Evolutionary conservation across 352 stramenopile species (phyloP).

Genomic region (Phytophthora sp.): DNA sequence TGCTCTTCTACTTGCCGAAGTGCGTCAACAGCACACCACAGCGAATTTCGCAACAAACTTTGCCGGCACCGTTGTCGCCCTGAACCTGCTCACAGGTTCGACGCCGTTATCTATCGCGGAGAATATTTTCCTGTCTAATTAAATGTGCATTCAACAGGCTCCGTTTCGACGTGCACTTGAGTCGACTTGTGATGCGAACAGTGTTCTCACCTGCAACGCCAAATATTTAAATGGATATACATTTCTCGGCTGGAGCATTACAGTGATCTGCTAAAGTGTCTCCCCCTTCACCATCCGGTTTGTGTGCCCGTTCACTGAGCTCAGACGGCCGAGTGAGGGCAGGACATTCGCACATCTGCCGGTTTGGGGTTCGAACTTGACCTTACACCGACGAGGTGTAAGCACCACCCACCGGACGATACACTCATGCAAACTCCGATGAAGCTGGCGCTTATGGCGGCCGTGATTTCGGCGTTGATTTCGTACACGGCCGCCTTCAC

Average conservation of each 20-base stretch:
- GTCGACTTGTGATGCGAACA: constrained; percentile 9
- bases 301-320: constrained; percentile 31
- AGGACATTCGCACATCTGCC: constrained; percentile 29
- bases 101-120: constrained; percentile 9
- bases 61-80: background rate
- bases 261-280: constrained; percentile 35
- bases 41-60: background rate
- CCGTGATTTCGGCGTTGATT: constrained; percentile 30
- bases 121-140: constrained; percentile 26
- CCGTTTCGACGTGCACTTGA: constrained; percentile 27
- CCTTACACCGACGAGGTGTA: constrained; percentile 4
- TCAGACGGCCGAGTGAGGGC: constrained; percentile 3
- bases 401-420: background rate
- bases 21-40: background rate
- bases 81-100: too few relatives aligned
- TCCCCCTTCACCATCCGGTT: constrained; percentile 27
- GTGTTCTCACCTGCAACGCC: constrained; percentile 30
- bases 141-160: constrained; percentile 16
- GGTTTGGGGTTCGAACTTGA: constrained; percentile 33
- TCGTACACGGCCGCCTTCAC: constrained; percentile 22
- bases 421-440: constrained; percentile 27
- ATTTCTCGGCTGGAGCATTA: constrained; percentile 12
- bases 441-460: constrained; percentile 37
- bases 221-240: too few relatives aligned
- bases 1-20: constrained; percentile 6